phyloP scores from a whole-genome alignment of 768 basidiomycete species.

The Pulveroboletus ravenelii region DNA sequence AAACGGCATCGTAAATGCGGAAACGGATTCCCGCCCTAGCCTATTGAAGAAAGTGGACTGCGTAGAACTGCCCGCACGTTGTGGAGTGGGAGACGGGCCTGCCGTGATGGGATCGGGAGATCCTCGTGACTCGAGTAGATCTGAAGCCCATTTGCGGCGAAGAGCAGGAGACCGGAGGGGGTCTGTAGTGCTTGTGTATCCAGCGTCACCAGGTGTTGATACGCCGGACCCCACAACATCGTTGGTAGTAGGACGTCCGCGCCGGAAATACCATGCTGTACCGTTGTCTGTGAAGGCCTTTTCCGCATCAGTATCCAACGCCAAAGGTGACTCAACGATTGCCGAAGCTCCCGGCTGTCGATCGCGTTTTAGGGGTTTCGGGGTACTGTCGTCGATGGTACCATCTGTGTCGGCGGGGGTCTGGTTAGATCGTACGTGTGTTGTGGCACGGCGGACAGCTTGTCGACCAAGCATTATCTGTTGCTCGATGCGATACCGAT shows the following conservation, averaged over 20 bases:
- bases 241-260: constrained; percentile 34
- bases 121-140: constrained; percentile 34
- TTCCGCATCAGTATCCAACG: constrained; percentile 80
- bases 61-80: constrained; percentile 10
- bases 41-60: constrained; percentile 38
- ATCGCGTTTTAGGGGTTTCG: constrained; percentile 24
- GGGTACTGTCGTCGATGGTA: constrained; percentile 20
- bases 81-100: constrained; percentile 3
- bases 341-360: constrained; percentile 18
- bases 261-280: constrained; percentile 51
- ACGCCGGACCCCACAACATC: constrained; percentile 29
- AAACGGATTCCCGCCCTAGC: constrained; percentile 42
- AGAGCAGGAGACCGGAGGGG: constrained; percentile 38
- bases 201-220: constrained; percentile 30
- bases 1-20: constrained; percentile 39
- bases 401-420: constrained; percentile 23
- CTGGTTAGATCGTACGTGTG: constrained; percentile 28
- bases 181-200: constrained; percentile 29
- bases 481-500: constrained; percentile 79
- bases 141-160: constrained; percentile 47
- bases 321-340: constrained; percentile 51
- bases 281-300: constrained; percentile 54
- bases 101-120: constrained; percentile 13
- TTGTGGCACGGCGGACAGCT: constrained; percentile 54
- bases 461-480: constrained; percentile 79